Evolutionary conservation across 2,329 filamentous ascomycete genomes (phyloP), one percentile per base, ranked within the genome.

Genomic region (Talaromyces sp.): DNA sequence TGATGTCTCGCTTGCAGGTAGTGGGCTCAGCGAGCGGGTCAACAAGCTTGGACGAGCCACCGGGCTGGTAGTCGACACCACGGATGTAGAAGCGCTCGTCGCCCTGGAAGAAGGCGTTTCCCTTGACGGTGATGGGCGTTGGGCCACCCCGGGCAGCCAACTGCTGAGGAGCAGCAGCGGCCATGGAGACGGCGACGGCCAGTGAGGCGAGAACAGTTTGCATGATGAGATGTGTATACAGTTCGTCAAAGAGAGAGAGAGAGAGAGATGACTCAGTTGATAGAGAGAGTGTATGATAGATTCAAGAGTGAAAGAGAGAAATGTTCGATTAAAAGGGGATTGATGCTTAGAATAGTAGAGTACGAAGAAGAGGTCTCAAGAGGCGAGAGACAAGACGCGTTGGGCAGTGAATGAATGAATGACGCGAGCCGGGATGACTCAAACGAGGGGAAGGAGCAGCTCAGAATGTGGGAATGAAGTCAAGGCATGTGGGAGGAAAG

Each of bases 1-100:
- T 78, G 68, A 96, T 89, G 72, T 96, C 92, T 66, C 92, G 89
- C 75, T 85, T 83, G 85, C 93, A 96, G 71, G 82, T 78, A 3
- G 76, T 76, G 27, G 80, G 72, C 69, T 96, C 88, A 64, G 90
- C 87, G 58, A 96, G 88, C 63, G 92, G 92, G 72, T 96, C 92
- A 59, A 79, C 78, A 56, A 85, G 76, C 49, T 86, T 75, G 58
- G 85, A 87, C 13, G 85, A 83, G 64, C 87, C 87, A 69, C 84
- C 84, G 56, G 85, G 85, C 73, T 88, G 86, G 74, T 88, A 88
- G 76, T 89, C 88, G 66, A 81, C 75, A 72, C 79, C 79, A 57
- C 78, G 77, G 32, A 82, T 77, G 68, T 81, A 82, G 72, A 83
- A 82, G 59, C 86, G 84, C 57, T 84, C 70, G 62, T 82, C 71